Conservation (phyloP, 2,329 filamentous ascomycete genomes). For the Ascochyta koolunga region DNA sequence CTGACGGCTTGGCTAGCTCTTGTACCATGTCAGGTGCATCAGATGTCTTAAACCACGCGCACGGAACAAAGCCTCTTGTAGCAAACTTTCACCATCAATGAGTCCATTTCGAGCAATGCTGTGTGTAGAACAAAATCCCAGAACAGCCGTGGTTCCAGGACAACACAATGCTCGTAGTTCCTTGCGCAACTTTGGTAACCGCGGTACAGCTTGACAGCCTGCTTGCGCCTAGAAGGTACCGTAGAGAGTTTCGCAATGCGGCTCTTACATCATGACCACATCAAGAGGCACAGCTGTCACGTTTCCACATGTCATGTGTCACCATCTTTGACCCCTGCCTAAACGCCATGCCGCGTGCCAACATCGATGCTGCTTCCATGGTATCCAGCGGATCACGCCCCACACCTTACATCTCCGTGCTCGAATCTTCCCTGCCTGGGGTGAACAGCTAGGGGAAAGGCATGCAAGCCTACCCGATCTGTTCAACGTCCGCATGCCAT, state of each 20-base stretch:
- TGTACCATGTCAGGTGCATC: no score
- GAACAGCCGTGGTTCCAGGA: no score
- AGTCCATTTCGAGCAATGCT: no score
- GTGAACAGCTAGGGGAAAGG: not conserved
- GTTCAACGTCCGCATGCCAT: not conserved
- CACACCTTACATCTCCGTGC: slow-evolving; percentile 10
- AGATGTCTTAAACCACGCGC: no score
- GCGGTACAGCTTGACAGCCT: not conserved
- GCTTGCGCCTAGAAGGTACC: not conserved
- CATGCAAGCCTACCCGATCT: not conserved
- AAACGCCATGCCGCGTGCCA: not conserved
- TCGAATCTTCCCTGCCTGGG: not conserved
- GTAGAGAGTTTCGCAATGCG: no score
- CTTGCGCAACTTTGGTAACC: not conserved
- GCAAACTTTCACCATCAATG: no score
- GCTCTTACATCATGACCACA: not conserved
- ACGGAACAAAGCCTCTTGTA: no score
- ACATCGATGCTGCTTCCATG: not conserved
- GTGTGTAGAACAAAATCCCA: no score
- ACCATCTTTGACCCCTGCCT: not conserved
- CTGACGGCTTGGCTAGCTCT: no score
- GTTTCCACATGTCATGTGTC: not conserved
- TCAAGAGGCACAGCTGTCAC: not conserved
- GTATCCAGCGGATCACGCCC: not conserved
- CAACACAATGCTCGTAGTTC: no score